Base-by-base conservation (phyloP, 2,329 filamentous ascomycete genomes). In the Fusarium citri region DNA sequence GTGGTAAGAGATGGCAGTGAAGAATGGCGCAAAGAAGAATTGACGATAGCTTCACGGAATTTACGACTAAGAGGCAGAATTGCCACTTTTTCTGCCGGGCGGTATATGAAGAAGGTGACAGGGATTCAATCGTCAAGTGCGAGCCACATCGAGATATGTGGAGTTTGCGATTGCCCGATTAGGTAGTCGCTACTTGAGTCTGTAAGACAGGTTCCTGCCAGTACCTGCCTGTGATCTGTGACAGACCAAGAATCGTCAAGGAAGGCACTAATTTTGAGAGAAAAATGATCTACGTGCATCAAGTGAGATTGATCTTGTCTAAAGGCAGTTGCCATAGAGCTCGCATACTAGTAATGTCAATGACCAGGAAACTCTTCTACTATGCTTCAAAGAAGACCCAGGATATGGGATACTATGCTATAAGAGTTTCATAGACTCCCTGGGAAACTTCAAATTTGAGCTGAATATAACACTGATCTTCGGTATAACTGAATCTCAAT, bases 71-170 rank as follows among this genome's bases (percentile, higher is more conserved):
- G 48, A 46, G 47, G 45, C 26, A 54, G 55, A 59, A 67, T 64
- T 37, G 53, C 56, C 42, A 60, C 68, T 74, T 74, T 74, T 78
- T 78, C 74, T 78, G 77, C 77, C 77, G 66, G 74, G 77, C 76
- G 77, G 77, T 78, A 59, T 68, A n/a, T 37, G 11, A 34, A 30
- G n/a, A 25, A 15, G 16, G 40, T n/a, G 40, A 46, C 50, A 46
- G 31, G 55, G 56, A 46, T 41, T 18, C 45, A 57, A 40, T n/a
- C 47, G 30, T 30, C 41, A 43, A 43, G 41, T 43, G 41, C 41
- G 22, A 43, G 49, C 50, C 28, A 40, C 55, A 51, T 56, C 22
- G 25, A 47, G 6, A 12, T 18, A 46, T 49, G 55, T 51, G 59
- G 60, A 64, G 51, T 53, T 16, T 59, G 41, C 18, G 55, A 56